A percentile compares a stretch with the other conserved stretches of the same genome.
Evolutionary conservation across 148 eudicot genomes (phyloP).

Genomic region (Rhododendron williamsianum): DNA sequence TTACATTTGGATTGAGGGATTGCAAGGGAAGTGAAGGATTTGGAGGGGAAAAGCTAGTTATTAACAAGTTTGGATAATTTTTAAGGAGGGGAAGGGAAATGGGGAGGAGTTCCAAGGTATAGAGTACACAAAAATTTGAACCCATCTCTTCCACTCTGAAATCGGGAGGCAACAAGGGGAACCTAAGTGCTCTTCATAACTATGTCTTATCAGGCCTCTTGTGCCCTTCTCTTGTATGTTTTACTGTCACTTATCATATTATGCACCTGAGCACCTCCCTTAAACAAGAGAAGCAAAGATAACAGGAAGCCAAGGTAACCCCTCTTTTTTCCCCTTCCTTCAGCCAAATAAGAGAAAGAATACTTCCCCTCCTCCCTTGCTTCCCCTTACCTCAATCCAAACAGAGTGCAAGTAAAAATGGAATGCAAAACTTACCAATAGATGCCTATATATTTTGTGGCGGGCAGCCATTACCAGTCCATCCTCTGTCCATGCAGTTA

Average conservation of each 20-base stretch:
- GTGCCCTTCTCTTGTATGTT: neutral
- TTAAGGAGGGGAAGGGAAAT: neutral
- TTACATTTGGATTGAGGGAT: neutral
- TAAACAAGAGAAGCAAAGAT: neutral
- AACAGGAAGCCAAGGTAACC: neutral
- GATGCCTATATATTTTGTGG: slow-evolving; percentile 64
- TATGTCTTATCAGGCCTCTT: neutral
- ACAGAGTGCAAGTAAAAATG: slow-evolving; percentile 3
- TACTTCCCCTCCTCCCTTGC: neutral
- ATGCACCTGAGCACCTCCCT: neutral
- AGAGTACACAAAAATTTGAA: neutral
- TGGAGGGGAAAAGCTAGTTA: neutral
- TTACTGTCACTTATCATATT: neutral
- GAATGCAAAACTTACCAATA: slow-evolving; percentile 48
- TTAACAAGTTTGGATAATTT: neutral
- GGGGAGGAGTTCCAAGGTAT: neutral
- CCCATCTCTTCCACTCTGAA: neutral
- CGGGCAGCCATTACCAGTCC: slow-evolving; percentile 97
- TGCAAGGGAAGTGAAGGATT: neutral
- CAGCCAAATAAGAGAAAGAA: neutral
- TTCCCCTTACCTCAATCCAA: neutral
- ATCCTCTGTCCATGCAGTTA: slow-evolving; percentile 98
- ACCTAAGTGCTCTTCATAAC: neutral
- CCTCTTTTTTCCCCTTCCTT: neutral
- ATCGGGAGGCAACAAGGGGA: neutral